phyloP scores from a whole-genome alignment of 371 early-diverging fungal genomes.

The Gilbertella persicaria region DNA sequence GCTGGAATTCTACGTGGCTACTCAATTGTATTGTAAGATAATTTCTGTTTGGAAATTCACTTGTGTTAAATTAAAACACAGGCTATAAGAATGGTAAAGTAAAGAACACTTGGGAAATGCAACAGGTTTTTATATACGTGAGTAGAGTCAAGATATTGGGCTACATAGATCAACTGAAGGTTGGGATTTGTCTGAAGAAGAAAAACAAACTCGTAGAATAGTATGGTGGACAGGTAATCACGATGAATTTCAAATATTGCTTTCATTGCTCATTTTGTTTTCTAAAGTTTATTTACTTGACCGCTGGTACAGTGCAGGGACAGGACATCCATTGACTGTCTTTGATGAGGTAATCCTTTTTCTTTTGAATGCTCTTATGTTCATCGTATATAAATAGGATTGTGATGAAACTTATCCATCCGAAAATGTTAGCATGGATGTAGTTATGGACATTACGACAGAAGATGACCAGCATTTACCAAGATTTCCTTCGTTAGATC shows the following conservation, averaged over 20 bases:
- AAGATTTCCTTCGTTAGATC: constrained; percentile 15
- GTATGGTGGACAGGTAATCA: constrained; percentile 48
- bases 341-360: constrained; percentile 31
- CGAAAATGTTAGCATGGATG: constrained; percentile 31
- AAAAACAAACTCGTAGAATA: constrained; percentile 51
- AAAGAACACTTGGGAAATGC: too few relatives aligned
- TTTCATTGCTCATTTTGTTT: not conserved
- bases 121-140: not conserved
- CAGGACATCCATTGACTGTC: constrained; percentile 30
- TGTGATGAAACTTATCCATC: constrained; percentile 33
- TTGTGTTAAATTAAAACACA: not conserved
- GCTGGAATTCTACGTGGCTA: constrained; percentile 26
- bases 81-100: constrained; percentile 32
- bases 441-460: constrained; percentile 35
- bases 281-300: constrained; percentile 42
- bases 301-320: constrained; percentile 35
- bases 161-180: constrained; percentile 45
- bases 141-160: constrained; percentile 54
- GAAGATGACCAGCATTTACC: constrained; percentile 18
- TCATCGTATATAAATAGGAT: too few relatives aligned
- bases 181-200: constrained; percentile 37
- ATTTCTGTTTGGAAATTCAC: not conserved
- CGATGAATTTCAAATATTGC: too few relatives aligned
- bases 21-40: constrained; percentile 28
- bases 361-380: too few relatives aligned